Base-by-base conservation (phyloP, 495 filamentous ascomycete species). In the Talaromyces proteolyticus region DNA sequence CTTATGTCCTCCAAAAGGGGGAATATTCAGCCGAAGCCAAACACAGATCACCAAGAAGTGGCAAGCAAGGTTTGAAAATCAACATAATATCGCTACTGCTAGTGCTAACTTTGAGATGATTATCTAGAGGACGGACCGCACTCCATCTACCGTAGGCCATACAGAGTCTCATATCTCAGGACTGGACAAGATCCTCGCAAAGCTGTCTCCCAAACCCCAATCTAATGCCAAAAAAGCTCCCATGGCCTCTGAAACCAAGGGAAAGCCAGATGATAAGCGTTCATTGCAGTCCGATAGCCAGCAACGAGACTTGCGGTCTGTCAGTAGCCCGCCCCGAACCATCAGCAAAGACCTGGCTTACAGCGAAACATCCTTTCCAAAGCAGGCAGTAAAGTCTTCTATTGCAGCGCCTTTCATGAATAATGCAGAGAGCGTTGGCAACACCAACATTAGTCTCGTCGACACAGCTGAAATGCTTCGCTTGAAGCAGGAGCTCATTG, bases 401-500 rank as follows among this genome's bases (percentile, higher is more conserved):
- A 14, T 34, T 39, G 11, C 29, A 24, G 36, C 4, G 37, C n/a
- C 34, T 6, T 17, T 14, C 37, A 26, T 49, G 36, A 18, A 16
- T 14, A 22, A 49, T 5, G 22, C 7, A 10, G 38, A 17, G 5
- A 14, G 7, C 7, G 16, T n/a, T 8, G 22, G 17, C 25, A 16
- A 34, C 41, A 44, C 68, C 81, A 88, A 50, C 70, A 80, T 42
- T 69, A 87, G 21, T 25, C 57, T 65, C 17, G 56, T 64, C 17
- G 72, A 72, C 22, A 59, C 63, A 10, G 58, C 61, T 6, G 80
- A 85, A 51, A 57, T 85, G 42, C 56, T 70, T 52, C 78, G 78
- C 37, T 75, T 94, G 42, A 79, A 80, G 53, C 71, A 78, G 47
- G 86, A 97, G 65, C 77, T 98, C 12, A 80, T 86, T 49, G 81